These are phyloP conservation scores for Phytophthora melonis DNA, from an alignment of 352 stramenopile species.

Conservation along the genomic window DNA sequence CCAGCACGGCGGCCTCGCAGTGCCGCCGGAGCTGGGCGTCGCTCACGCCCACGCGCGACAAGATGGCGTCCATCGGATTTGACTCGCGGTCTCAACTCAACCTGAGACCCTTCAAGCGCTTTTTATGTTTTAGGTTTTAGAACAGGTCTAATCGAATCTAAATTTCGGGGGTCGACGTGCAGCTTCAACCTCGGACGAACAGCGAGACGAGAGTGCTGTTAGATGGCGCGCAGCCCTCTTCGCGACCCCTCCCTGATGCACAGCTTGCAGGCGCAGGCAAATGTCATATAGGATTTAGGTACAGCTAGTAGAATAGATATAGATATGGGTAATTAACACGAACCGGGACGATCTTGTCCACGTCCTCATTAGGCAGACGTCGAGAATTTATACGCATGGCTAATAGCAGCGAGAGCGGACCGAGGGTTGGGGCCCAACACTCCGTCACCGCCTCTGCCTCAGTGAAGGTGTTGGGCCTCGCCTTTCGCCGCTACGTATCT, in stretches of 20 bases:
- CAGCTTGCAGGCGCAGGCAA: too few species aligned
- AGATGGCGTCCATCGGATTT: conserved; percentile 28
- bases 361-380: not conserved
- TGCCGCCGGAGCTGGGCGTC: conserved; percentile 31
- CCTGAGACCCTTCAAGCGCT: too few species aligned
- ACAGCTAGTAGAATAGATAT: too few species aligned
- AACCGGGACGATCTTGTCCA: not conserved
- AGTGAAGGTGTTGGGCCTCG: not conserved
- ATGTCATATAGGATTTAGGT: too few species aligned
- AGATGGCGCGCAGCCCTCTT: too few species aligned
- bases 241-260: too few species aligned
- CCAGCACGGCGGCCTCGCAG: conserved; percentile 23
- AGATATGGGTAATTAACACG: too few species aligned
- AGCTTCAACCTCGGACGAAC: not conserved
- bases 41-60: conserved; percentile 24
- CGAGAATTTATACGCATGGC: not conserved
- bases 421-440: not conserved
- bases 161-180: too few species aligned
- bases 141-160: not conserved
- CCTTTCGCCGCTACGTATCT: not conserved
- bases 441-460: not conserved
- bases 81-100: too few species aligned
- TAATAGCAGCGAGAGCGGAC: too few species aligned
- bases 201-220: too few species aligned
- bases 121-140: not conserved